Evolutionary conservation across 2,329 filamentous ascomycete genomes (phyloP).

Genomic region (Fusarium proliferatum): DNA sequence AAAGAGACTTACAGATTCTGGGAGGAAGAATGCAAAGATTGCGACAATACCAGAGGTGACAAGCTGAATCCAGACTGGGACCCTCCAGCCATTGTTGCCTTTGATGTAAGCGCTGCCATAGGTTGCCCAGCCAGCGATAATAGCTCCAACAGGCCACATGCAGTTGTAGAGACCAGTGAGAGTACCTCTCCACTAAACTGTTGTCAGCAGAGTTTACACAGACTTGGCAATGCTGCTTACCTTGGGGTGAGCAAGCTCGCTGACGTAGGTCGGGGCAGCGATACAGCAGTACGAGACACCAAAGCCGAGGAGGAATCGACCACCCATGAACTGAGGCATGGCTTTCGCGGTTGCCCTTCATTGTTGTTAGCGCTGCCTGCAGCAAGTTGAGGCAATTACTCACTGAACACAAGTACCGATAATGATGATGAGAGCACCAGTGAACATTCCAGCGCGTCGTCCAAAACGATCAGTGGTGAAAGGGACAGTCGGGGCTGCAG

Average conservation of each 20-base stretch:
- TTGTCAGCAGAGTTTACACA: not conserved
- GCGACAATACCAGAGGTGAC: constrained; percentile 53
- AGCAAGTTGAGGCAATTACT: rapidly evolving
- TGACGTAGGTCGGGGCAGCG: constrained; percentile 54
- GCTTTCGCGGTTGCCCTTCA: constrained; percentile 47
- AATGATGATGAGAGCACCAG: constrained; percentile 54
- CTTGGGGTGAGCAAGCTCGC: constrained; percentile 63
- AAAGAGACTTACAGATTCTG: constrained; percentile 48
- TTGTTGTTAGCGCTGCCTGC: not conserved
- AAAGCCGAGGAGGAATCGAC: constrained; percentile 68
- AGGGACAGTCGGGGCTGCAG: constrained; percentile 54
- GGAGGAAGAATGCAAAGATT: constrained; percentile 50
- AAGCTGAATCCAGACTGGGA: constrained; percentile 54
- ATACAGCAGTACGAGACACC: constrained; percentile 56
- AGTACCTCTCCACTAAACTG: constrained; percentile 56
- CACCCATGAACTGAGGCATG: constrained; percentile 55
- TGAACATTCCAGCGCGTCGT: constrained; percentile 55
- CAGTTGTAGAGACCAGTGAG: constrained; percentile 56
- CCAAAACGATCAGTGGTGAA: constrained; percentile 56
- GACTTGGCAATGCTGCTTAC: not conserved
- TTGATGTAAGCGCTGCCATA: constrained; percentile 59
- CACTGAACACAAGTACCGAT: constrained; percentile 55
- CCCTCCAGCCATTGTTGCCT: constrained; percentile 49
- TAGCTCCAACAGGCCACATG: constrained; percentile 55
- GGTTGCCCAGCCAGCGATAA: constrained; percentile 65